Evolutionary conservation across 495 filamentous ascomycete genomes (phyloP).

Genomic region (Glutinoglossum americanum): DNA sequence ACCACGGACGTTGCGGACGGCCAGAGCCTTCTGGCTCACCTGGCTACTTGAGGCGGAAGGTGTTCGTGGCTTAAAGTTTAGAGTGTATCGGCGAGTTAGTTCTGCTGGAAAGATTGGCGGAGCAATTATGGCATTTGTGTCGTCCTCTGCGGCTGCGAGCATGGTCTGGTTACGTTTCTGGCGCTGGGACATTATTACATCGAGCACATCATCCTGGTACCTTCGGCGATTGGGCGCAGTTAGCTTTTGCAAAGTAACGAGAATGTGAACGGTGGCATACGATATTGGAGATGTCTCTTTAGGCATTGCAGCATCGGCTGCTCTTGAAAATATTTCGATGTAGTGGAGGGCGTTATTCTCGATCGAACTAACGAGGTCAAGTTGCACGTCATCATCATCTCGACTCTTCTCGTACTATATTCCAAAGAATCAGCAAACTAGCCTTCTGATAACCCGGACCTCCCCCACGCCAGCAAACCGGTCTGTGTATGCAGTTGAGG

Average conservation of each 20-base stretch:
- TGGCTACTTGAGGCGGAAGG: conserved; percentile 43
- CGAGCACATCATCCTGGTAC: conserved; percentile 93
- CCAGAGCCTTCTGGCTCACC: conserved; percentile 52
- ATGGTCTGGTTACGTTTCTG: conserved; percentile 65
- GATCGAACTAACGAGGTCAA: conserved; percentile 67
- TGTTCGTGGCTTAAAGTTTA: conserved; percentile 83
- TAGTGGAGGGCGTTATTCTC: conserved; percentile 87
- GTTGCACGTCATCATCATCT: conserved; percentile 30
- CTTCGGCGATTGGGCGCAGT: conserved; percentile 17
- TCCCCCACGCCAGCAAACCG: not conserved
- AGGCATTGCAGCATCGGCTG: conserved; percentile 74
- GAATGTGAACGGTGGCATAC: conserved; percentile 23
- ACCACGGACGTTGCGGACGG: conserved; percentile 77
- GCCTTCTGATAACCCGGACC: not conserved
- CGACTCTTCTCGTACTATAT: conserved; percentile 50
- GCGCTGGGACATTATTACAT: conserved; percentile 86
- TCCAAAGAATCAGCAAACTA: not conserved
- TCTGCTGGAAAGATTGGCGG: conserved; percentile 63
- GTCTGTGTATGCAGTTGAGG: not conserved
- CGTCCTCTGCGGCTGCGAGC: conserved; percentile 41
- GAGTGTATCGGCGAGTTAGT: conserved; percentile 79
- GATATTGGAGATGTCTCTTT: conserved; percentile 53
- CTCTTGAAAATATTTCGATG: conserved; percentile 71
- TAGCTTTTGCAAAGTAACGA: not conserved
- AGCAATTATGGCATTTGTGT: conserved; percentile 32